A percentile compares a stretch with the other conserved stretches of the same genome.
Conservation (phyloP, 768 basidiomycete species). For the Tylopilus sp. region DNA sequence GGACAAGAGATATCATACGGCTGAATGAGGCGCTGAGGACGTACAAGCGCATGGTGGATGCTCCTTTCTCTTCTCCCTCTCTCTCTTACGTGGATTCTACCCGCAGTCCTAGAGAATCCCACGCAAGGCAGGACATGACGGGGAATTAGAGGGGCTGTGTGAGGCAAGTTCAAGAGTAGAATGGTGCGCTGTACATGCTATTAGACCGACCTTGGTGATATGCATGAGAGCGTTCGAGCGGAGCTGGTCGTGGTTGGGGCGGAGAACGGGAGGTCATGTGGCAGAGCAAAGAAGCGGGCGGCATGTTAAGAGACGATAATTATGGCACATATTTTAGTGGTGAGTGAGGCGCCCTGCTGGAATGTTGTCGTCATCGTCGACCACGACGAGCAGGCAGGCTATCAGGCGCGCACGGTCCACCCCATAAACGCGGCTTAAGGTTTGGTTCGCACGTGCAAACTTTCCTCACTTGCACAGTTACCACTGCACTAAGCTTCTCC, state of each 20-base stretch:
- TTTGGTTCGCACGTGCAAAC: slow-evolving; percentile 32
- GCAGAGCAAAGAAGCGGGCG: slow-evolving; percentile 15
- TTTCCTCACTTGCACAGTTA: slow-evolving; percentile 27
- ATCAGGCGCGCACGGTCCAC: slow-evolving; percentile 25
- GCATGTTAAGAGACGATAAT: slow-evolving; percentile 15
- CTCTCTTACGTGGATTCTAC: not conserved
- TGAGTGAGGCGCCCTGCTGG: not conserved
- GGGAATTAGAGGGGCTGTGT: not conserved
- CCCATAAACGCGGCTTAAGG: slow-evolving; percentile 26
- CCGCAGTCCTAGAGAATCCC: not conserved
- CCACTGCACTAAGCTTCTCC: slow-evolving; percentile 19
- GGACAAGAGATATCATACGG: no score
- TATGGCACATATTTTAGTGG: slow-evolving; percentile 22
- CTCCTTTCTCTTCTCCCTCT: no score
- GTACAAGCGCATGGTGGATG: no score
- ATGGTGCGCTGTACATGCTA: not conserved
- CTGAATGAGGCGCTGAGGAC: not conserved
- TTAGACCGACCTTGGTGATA: not conserved
- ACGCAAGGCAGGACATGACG: not conserved
- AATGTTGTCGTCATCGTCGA: slow-evolving; percentile 20
- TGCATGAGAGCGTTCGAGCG: slow-evolving; percentile 27
- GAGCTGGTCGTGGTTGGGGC: slow-evolving; percentile 33
- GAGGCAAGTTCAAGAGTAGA: slow-evolving; percentile 1
- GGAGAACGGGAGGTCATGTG: slow-evolving; percentile 31
- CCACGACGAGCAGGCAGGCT: slow-evolving; percentile 9